Base-by-base conservation (phyloP, 2,329 filamentous ascomycete genomes). In the Trichoderma pleuroti region DNA sequence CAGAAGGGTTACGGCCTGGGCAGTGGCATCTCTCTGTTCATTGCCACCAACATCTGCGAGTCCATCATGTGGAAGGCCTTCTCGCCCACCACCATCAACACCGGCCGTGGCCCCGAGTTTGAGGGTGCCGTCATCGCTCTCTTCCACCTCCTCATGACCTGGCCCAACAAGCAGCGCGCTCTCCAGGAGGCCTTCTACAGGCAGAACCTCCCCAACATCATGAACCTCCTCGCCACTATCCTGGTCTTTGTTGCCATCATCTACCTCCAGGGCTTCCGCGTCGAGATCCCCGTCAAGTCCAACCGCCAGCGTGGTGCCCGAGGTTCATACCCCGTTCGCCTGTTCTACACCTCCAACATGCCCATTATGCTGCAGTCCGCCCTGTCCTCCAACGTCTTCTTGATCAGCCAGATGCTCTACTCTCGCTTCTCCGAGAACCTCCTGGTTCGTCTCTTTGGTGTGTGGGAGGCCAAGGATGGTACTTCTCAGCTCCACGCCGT, bases 281-380 rank as follows among this genome's bases (percentile, higher is more conserved):
- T 99, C 80, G 96, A 99, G 86, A 99, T 99, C 81, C 97, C 97
- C 74, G 96, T 99, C 88, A 99, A 99, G 91, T 98, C 94, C 72
- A 95, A 94, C 78, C 94, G 96, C 85, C 96, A 99, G 89, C 94
- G 96, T 88, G 96, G 96, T 84, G 96, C 97, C 82, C 95, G 96
- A 79, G 97, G 95, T 79, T 97, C 94, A 52, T 99, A 98, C 89
- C 96, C 96, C 78, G 90, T 99, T 82, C 95, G 97, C 80, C 93
- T 99, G 72, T 99, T 99, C 90, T 99, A 99, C 87, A 99, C 96
- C 81, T 98, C 94, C 82, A 99, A 99, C 92, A 99, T 99, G 97
- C 96, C 96, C 81, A 99, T 99, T 85, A 99, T 99, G 96, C 89
- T 99, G 82, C 97, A 99, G 87, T 98, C 95, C 61, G 96, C 96